Evolutionary conservation across 371 early-diverging fungal genomes (phyloP).

Genomic region (Nematocida ausubeli): DNA sequence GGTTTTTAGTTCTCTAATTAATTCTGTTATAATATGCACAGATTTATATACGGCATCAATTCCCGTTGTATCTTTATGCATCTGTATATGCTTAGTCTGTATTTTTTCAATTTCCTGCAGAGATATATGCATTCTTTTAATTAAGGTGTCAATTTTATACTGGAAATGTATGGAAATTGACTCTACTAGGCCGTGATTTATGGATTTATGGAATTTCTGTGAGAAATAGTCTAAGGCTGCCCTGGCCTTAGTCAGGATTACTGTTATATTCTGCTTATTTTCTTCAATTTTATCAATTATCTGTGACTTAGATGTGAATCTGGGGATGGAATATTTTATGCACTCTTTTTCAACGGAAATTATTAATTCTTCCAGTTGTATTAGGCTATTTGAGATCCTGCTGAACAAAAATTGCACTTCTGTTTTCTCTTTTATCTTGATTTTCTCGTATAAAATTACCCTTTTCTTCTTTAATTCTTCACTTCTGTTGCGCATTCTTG

Average conservation of each 20-base stretch:
- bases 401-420: constrained; percentile 39
- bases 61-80: neutral
- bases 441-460: neutral
- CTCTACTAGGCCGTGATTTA: constrained; percentile 36
- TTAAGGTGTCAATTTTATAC: constrained; percentile 40
- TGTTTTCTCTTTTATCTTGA: constrained; percentile 15
- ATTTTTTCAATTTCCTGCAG: constrained; percentile 23
- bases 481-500: constrained; percentile 49
- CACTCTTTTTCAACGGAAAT: constrained; percentile 52
- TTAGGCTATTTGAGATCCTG: constrained; percentile 2
- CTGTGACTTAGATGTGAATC: constrained; percentile 15
- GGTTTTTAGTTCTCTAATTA: constrained; percentile 47
- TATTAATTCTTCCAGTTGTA: neutral
- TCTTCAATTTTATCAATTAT: constrained; percentile 21
- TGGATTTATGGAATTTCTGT: constrained; percentile 20
- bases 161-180: constrained; percentile 48
- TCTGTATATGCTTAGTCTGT: no score
- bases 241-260: constrained; percentile 37
- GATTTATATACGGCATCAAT: constrained; percentile 49
- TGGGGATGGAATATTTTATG: constrained; percentile 26
- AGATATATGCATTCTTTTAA: constrained; percentile 12
- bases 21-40: constrained; percentile 33
- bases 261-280: constrained; percentile 21
- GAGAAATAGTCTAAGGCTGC: constrained; percentile 31
- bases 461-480: constrained; percentile 25